Evolutionary conservation across 2,329 filamentous ascomycete genomes (phyloP).

Genomic region (Cercospora berteroae): DNA sequence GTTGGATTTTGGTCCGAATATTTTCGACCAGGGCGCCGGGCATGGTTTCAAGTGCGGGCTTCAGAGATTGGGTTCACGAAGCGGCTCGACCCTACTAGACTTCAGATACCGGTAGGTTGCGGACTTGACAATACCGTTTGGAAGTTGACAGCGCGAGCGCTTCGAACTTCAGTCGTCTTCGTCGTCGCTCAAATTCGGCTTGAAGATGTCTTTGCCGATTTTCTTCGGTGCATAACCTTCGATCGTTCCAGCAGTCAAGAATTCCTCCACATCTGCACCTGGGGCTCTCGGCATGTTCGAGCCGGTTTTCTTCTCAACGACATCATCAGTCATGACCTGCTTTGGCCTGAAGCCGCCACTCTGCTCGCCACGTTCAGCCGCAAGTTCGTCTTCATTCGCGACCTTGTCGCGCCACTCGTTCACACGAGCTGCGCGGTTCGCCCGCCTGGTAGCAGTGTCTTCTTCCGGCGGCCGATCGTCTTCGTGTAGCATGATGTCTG

Average conservation of each 20-base stretch:
- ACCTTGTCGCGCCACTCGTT: slow-evolving; percentile 34
- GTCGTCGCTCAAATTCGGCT: slow-evolving; percentile 1
- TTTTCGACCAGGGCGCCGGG: neutral
- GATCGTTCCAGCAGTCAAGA: slow-evolving; percentile 21
- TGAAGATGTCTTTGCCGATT: slow-evolving; percentile 11
- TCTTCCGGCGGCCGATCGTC: slow-evolving; percentile 29
- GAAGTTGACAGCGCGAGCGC: neutral
- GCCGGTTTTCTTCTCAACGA: slow-evolving; percentile 37
- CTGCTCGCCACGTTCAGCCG: slow-evolving; percentile 46
- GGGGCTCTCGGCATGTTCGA: slow-evolving; percentile 17
- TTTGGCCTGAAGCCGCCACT: slow-evolving; percentile 31
- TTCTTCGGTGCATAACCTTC: slow-evolving; percentile 35
- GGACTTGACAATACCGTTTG: neutral
- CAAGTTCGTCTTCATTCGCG: slow-evolving; percentile 40
- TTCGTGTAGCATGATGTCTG: slow-evolving; percentile 43
- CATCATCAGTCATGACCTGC: slow-evolving; percentile 35
- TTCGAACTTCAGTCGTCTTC: slow-evolving; percentile 9
- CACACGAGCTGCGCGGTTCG: slow-evolving; percentile 35
- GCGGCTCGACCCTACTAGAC: neutral
- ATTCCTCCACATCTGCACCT: slow-evolving; percentile 10
- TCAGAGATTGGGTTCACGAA: neutral
- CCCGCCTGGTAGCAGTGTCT: slow-evolving; percentile 27
- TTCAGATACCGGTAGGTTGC: neutral
- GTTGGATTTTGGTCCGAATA: neutral
- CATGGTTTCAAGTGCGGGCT: neutral